phyloP scores from a whole-genome alignment of 192 early-diverging fungal species.

The Umbelopsis isabellina region DNA sequence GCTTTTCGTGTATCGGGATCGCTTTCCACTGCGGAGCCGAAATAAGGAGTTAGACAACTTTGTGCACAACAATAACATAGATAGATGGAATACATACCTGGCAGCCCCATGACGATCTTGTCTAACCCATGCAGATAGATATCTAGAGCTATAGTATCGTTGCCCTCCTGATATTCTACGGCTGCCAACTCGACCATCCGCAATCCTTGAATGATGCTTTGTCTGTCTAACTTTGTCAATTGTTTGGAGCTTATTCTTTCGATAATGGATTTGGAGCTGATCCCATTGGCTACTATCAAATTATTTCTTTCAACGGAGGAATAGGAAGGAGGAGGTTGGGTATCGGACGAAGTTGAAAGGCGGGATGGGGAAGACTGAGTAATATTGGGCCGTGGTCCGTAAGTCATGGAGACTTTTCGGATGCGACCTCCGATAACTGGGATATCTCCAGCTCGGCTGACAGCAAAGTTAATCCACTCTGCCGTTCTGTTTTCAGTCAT shows the following conservation, averaged over 20 bases:
- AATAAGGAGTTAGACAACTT: not conserved
- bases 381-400: not conserved
- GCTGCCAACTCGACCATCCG: conserved; percentile 41
- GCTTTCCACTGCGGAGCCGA: conserved; percentile 15
- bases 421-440: conserved; percentile 12
- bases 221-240: conserved; percentile 26
- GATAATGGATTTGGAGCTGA: conserved; percentile 9
- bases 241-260: not conserved
- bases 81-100: conserved; percentile 31
- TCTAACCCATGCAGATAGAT: conserved; percentile 43
- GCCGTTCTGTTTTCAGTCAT: conserved; percentile 15
- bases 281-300: not conserved
- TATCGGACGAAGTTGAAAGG: conserved; percentile 1
- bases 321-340: conserved; percentile 11
- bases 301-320: not conserved
- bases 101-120: conserved; percentile 43
- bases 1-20: conserved; percentile 28
- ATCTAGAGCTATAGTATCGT: conserved; percentile 36
- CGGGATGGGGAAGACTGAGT: conserved; percentile 19
- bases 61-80: not conserved
- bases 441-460: conserved; percentile 12
- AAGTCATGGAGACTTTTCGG: conserved; percentile 16
- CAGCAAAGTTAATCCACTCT: conserved; percentile 14
- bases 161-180: conserved; percentile 41
- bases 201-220: conserved; percentile 40